Percentiles rank a stretch among this genome's conserved stretches.
Conservation (phyloP, 257 asterid species). For the Galeopsis tetrahit region DNA sequence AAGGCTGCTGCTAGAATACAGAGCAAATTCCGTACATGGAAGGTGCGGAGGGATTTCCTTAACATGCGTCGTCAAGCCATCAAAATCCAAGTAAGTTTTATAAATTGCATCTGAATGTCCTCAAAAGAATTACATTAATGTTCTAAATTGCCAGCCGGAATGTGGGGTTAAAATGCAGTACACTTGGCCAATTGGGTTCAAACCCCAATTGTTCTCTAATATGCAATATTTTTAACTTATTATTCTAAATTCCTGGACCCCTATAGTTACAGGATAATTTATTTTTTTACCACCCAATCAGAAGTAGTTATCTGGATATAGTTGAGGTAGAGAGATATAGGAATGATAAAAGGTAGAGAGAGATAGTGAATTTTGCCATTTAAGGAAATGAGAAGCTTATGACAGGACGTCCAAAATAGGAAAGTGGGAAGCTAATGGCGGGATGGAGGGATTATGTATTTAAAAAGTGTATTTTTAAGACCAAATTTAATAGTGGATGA, state of each 20-base stretch:
- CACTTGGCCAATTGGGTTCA: background rate
- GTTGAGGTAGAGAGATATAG: no score
- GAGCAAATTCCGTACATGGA: slow-evolving; percentile 83
- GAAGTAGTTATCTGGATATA: background rate
- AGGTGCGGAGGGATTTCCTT: slow-evolving; percentile 80
- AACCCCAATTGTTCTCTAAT: background rate
- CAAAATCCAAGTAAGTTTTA: slow-evolving; percentile 73
- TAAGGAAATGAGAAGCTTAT: no score
- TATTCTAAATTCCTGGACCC: background rate
- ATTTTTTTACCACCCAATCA: background rate
- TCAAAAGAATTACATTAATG: background rate
- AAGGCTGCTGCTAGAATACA: slow-evolving; percentile 94
- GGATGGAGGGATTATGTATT: no score
- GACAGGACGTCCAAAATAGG: no score
- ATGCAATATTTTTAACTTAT: background rate
- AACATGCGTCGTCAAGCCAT: slow-evolving; percentile 86
- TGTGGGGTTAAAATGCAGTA: background rate
- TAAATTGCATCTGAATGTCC: slow-evolving; percentile 4
- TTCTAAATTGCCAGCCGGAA: background rate
- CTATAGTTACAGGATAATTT: background rate
- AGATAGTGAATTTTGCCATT: no score
- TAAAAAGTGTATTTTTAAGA: no score
- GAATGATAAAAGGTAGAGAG: no score
- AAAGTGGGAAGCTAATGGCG: no score
- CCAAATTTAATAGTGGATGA: no score